Conservation (phyloP, 148 eudicot genomes). For the Diospyros lotus region DNA sequence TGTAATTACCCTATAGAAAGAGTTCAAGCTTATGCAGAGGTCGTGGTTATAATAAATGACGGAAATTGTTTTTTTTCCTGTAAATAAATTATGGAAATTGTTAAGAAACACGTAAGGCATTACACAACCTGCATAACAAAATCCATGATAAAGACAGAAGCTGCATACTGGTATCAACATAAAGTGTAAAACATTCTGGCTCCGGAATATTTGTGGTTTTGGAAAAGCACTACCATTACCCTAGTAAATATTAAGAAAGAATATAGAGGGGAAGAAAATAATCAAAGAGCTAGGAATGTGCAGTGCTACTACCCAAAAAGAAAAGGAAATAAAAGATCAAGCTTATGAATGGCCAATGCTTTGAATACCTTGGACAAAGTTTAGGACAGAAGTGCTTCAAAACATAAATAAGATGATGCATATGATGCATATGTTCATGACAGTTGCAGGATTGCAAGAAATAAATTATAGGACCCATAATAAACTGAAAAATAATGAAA, state of each 20-base stretch:
- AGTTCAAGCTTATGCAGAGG: too few relatives aligned
- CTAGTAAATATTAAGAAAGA: not conserved
- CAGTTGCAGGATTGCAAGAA: not conserved
- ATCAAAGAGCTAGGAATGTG: not conserved
- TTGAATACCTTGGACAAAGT: not conserved
- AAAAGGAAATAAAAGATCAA: not conserved
- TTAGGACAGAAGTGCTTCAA: constrained; percentile 3
- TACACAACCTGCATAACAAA: too few relatives aligned
- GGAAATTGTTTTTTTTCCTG: too few relatives aligned
- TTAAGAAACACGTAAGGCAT: too few relatives aligned
- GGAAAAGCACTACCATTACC: not conserved
- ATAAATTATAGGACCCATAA: not conserved
- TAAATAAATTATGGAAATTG: too few relatives aligned
- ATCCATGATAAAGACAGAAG: too few relatives aligned
- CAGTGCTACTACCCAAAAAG: not conserved
- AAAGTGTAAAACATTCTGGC: too few relatives aligned
- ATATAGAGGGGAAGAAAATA: not conserved
- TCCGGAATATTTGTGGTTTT: not conserved
- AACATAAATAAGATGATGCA: not conserved
- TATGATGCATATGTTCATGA: not conserved
- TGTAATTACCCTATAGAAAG: too few relatives aligned
- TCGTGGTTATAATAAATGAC: too few relatives aligned
- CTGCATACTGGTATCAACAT: too few relatives aligned
- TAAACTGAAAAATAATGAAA: not conserved
- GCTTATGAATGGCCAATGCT: not conserved